Evolutionary conservation across 139 green algal genomes (phyloP), one percentile per base, ranked within the genome.

Genomic region (Dunaliella sp.): DNA sequence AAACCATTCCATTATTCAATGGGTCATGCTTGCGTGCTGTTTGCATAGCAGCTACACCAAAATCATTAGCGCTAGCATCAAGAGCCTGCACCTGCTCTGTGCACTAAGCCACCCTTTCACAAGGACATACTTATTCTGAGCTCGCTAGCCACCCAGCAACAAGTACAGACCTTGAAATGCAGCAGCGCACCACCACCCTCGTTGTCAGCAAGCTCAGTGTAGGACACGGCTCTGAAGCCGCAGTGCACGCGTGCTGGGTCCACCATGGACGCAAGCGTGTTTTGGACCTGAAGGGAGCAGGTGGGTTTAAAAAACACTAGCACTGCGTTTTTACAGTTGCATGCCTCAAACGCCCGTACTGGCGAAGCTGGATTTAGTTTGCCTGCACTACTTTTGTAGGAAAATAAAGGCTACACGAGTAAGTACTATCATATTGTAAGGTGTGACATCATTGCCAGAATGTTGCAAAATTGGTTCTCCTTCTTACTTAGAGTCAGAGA

Each of bases 231-330:
- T 22, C 58, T 58, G 75, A 88, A 38, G 38, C 80, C n/a, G 83
- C 89, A 92, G 76, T 87, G 87, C 26, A 92, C 85, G 24, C 37
- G n/a, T 37, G 87, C 87, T 24, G 38, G 72, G 0, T 84, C 84
- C 30, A 88, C 38, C 48, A 86, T 57, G 0, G 28, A 22, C 1
- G 80, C 87, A 57, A 90, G 80, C 0, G 73, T 38, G 25, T 77
- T 73, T 81, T 90, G 87, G 26, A 86, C 58, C 87, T 90, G 87
- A 26, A 7, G 82, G 58, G 7, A 80, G 83, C 25, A 33, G n/a
- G n/a, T n/a, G n/a, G n/a, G n/a, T n/a, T n/a, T n/a, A n/a, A n/a
- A n/a, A n/a, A n/a, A n/a, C n/a, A n/a, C n/a, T n/a, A n/a, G n/a
- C n/a, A n/a, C n/a, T n/a, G n/a, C n/a, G n/a, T n/a, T n/a, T n/a